Conservation (phyloP, 1,284 basidiomycete species). For the Cryptococcus sp. region DNA sequence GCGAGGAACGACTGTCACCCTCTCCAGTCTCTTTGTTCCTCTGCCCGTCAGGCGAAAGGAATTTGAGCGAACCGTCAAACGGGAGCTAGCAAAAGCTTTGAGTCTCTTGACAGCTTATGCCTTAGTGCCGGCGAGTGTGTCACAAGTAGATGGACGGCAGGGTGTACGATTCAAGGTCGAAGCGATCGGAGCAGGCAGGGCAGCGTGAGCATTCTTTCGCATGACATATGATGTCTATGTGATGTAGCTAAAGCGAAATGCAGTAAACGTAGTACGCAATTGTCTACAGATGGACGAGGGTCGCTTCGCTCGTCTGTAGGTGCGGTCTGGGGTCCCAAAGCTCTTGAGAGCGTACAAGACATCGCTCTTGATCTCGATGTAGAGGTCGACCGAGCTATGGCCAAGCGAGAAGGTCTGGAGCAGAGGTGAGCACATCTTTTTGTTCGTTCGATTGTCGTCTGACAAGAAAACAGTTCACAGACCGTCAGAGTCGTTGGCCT, state of each 20-base stretch:
- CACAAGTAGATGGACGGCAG: slow-evolving; percentile 20
- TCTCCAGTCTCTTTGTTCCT: slow-evolving; percentile 74
- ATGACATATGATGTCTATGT: not conserved
- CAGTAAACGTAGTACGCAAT: slow-evolving; percentile 70
- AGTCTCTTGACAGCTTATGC: slow-evolving; percentile 85
- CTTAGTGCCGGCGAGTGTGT: slow-evolving; percentile 67
- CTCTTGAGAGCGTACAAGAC: slow-evolving; percentile 71
- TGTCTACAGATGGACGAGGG: slow-evolving; percentile 69
- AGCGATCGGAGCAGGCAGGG: slow-evolving; percentile 57
- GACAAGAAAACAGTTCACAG: slow-evolving; percentile 22
- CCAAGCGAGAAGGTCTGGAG: slow-evolving; percentile 42
- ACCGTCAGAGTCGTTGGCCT: slow-evolving; percentile 41
- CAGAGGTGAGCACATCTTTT: slow-evolving; percentile 24
- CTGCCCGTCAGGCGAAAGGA: slow-evolving; percentile 92
- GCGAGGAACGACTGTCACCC: slow-evolving; percentile 82
- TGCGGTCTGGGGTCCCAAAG: slow-evolving; percentile 82
- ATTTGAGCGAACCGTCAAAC: slow-evolving; percentile 82
- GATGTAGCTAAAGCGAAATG: not conserved
- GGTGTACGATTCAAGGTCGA: slow-evolving; percentile 75
- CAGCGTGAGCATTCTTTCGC: slow-evolving; percentile 60
- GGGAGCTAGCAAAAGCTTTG: slow-evolving; percentile 85
- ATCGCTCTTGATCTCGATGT: slow-evolving; percentile 72
- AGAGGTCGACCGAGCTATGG: slow-evolving; percentile 61
- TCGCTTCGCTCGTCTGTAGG: slow-evolving; percentile 68
- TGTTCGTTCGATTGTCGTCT: not conserved